Evolutionary conservation across 257 asterid species (phyloP), one percentile per base, ranked within the genome.

Genomic region (Capsicum baccatum): DNA sequence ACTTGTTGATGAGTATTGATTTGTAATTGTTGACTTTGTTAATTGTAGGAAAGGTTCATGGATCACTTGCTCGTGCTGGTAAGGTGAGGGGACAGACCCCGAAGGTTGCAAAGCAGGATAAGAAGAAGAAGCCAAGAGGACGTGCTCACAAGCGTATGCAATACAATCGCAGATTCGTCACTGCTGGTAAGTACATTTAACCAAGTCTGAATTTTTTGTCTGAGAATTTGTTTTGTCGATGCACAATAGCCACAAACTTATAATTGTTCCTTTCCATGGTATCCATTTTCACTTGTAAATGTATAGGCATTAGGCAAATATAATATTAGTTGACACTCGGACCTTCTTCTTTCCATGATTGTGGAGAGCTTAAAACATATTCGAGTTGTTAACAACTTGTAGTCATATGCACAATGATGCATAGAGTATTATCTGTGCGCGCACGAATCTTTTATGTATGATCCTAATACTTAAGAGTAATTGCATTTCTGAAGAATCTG

Each of bases 51-150:
- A 95, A 94, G 97, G 98, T 95, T 9, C 99, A 95, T 91, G 99
- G 99, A 83, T 95, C 99, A 13, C 88, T 95, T 87, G 98, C 98
- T 63, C 98, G 98, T 83, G 98, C 98, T 50, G 98, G 98, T 10
- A 95, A 93, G 93, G 98, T 95, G 58, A 93, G 97, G 83, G 97
- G 98, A 0, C 98, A 95, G 85, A 95, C 98, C 3, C 98, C 98
- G 0, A 95, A 94, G 88, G 98, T 94, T 16, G 95, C 95, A 11
- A 94, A 94, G 91, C 97, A 94, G 85, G 98, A 92, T 79, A 93
- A 93, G 93, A 93, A 92, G 93, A 95, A 94, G 98, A 85, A 94
- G 92, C 97, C 98, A 67, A 93, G 97, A 5, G 98, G 99, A 87
- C 97, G 97, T 50, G 98, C 99, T 5, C 92, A 93, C 93, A 95